These are phyloP conservation scores for Fomitopsis serialis DNA, from an alignment of 768 basidiomycete genomes.

Conservation along the genomic window DNA sequence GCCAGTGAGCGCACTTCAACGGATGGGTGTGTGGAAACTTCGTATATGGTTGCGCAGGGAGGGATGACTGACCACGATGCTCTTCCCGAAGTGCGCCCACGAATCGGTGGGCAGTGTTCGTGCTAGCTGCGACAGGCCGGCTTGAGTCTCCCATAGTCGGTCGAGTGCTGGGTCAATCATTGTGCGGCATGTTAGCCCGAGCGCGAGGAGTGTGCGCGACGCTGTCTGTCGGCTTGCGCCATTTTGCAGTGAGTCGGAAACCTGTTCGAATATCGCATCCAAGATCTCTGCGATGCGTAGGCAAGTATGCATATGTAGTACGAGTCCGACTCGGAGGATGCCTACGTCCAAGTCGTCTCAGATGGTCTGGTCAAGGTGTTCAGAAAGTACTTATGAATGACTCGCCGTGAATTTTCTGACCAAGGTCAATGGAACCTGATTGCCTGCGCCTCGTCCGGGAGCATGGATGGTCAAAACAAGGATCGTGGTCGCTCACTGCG, in stretches of 20 bases:
- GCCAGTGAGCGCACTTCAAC: no score
- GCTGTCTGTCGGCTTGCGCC: not conserved
- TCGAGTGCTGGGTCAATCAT: slow-evolving; percentile 5
- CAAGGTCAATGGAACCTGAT: no score
- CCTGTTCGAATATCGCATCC: slow-evolving; percentile 2
- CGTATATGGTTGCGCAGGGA: not conserved
- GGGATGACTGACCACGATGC: not conserved
- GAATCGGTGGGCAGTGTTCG: slow-evolving; percentile 4
- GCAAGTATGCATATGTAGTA: not conserved
- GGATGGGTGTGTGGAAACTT: no score
- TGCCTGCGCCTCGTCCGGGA: no score
- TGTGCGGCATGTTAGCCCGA: slow-evolving; percentile 2
- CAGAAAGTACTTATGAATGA: no score
- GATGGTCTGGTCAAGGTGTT: no score
- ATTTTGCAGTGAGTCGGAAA: slow-evolving; percentile 3
- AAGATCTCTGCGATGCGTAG: slow-evolving; percentile 1
- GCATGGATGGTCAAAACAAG: no score
- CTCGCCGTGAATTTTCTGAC: no score
- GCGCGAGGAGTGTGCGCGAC: slow-evolving; percentile 1
- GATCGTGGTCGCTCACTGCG: no score
- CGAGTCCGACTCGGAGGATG: no score
- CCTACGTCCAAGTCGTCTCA: no score
- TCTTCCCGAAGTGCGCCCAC: not conserved
- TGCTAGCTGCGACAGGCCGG: slow-evolving; percentile 1
- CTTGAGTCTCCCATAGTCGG: slow-evolving; percentile 8